These are phyloP conservation scores for Tardiomyces blankii DNA, from an alignment of 1,139 yeast species.

Conservation along the genomic window DNA sequence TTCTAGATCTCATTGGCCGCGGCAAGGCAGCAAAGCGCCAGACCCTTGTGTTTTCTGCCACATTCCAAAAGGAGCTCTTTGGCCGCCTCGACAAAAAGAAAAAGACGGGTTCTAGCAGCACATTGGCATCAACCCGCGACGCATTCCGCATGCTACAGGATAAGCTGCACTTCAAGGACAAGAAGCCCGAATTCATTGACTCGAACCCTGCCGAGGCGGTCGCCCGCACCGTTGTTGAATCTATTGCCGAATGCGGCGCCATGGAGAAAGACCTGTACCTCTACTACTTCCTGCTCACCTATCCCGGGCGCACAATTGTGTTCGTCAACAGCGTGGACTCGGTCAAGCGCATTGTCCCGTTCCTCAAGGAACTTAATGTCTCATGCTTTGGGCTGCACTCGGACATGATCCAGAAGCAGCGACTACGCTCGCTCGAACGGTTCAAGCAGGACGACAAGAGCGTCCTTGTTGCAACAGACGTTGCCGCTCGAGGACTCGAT, in stretches of 20 bases:
- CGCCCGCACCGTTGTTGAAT: constrained; percentile 67
- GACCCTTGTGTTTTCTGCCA: constrained; percentile 87
- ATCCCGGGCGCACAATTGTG: constrained; percentile 82
- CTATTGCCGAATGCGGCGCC: constrained; percentile 85
- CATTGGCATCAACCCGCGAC: constrained; percentile 22
- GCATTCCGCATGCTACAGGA: constrained; percentile 27
- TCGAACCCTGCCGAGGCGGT: constrained; percentile 81
- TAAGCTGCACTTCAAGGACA: constrained; percentile 26
- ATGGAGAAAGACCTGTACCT: constrained; percentile 82
- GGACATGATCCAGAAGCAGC: constrained; percentile 89
- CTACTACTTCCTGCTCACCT: constrained; percentile 76
- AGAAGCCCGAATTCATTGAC: constrained; percentile 53
- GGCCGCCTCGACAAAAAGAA: constrained; percentile 44
- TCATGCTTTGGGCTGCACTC: constrained; percentile 82
- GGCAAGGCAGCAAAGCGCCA: constrained; percentile 53
- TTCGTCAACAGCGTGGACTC: constrained; percentile 93
- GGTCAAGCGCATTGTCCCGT: constrained; percentile 75
- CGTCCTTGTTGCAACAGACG: constrained; percentile 88
- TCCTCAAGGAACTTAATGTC: constrained; percentile 56
- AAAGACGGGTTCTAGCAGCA: constrained; percentile 11
- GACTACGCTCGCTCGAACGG: constrained; percentile 73
- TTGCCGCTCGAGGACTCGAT: constrained; percentile 97
- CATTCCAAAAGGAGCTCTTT: constrained; percentile 77
- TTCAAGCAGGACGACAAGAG: constrained; percentile 35
- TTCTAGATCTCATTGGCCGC: constrained; percentile 42